These are phyloP conservation scores for Claviceps purpurea DNA, from an alignment of 2,329 filamentous ascomycete genomes.

Conservation along the genomic window DNA sequence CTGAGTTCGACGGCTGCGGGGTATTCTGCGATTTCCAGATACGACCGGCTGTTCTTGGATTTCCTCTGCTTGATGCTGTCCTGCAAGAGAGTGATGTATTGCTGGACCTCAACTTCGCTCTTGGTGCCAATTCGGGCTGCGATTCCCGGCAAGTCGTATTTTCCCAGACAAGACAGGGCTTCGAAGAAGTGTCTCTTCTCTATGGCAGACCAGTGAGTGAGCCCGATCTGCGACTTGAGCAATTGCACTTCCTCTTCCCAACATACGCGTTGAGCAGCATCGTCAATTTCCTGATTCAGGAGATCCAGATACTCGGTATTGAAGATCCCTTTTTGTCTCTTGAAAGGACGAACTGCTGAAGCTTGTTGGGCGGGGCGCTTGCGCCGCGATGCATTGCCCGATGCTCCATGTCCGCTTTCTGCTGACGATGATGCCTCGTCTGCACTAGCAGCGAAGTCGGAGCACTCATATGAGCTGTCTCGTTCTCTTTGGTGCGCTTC, in stretches of 20 bases:
- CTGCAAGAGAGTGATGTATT: slow-evolving; percentile 53
- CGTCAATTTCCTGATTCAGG: slow-evolving; percentile 45
- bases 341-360: slow-evolving; percentile 23
- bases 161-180: slow-evolving; percentile 49
- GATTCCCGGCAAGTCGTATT: slow-evolving; percentile 48
- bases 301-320: slow-evolving; percentile 35
- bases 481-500: neutral
- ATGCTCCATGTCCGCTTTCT: neutral
- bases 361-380: slow-evolving; percentile 18
- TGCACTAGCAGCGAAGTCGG: neutral
- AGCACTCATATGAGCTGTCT: neutral
- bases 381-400: slow-evolving; percentile 10
- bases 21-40: slow-evolving; percentile 39
- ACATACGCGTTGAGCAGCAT: slow-evolving; percentile 28
- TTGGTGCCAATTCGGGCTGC: slow-evolving; percentile 55
- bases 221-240: slow-evolving; percentile 47
- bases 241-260: slow-evolving; percentile 19
- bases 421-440: neutral
- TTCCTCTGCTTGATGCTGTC: slow-evolving; percentile 30
- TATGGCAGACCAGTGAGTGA: slow-evolving; percentile 51
- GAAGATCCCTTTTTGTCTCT: slow-evolving; percentile 29
- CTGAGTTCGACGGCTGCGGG: slow-evolving; percentile 64
- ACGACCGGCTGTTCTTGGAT: slow-evolving; percentile 16
- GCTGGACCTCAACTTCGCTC: slow-evolving; percentile 56
- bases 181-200: slow-evolving; percentile 65